These are phyloP conservation scores for Coelastrella sp. DNA, from an alignment of 139 green algal species.

Conservation along the genomic window DNA sequence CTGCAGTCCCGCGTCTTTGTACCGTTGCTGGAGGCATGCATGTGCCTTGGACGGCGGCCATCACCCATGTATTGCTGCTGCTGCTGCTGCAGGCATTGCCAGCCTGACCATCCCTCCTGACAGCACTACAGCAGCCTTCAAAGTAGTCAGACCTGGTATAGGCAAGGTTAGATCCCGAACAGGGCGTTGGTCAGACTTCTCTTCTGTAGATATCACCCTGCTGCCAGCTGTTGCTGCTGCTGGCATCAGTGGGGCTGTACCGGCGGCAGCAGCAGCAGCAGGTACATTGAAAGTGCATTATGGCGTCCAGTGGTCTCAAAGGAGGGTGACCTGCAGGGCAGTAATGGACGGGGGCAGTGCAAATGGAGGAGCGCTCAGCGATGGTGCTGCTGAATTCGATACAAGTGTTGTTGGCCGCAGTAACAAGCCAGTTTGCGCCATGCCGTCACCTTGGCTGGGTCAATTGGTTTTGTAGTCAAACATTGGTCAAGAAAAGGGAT, in stretches of 20 bases:
- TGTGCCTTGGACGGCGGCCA: too few relatives aligned
- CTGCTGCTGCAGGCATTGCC: conserved; percentile 11
- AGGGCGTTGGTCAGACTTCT: conserved; percentile 32
- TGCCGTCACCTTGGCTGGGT: conserved; percentile 27
- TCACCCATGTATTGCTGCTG: not conserved
- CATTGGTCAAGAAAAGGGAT: too few relatives aligned
- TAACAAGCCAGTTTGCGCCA: conserved; percentile 25
- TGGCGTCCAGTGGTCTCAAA: conserved; percentile 21
- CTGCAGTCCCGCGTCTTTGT: not conserved
- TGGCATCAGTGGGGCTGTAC: not conserved
- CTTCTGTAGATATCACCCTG: not conserved
- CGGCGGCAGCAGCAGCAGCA: not conserved
- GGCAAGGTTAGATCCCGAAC: conserved; percentile 15
- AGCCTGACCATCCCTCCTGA: not conserved
- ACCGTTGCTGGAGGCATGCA: too few relatives aligned
- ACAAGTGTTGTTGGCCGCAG: not conserved
- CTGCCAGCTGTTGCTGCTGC: not conserved
- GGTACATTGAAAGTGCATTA: not conserved
- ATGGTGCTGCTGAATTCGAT: too few relatives aligned
- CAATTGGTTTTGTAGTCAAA: not conserved
- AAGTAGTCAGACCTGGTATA: not conserved
- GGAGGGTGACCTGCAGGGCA: not conserved
- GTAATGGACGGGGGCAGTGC: not conserved
- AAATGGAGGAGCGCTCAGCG: not conserved
- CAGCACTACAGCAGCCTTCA: conserved; percentile 1